Percentiles rank a stretch among this genome's conserved stretches.
phyloP scores from a whole-genome alignment of 495 filamentous ascomycete genomes.

The Barbatosphaeria neglecta region DNA sequence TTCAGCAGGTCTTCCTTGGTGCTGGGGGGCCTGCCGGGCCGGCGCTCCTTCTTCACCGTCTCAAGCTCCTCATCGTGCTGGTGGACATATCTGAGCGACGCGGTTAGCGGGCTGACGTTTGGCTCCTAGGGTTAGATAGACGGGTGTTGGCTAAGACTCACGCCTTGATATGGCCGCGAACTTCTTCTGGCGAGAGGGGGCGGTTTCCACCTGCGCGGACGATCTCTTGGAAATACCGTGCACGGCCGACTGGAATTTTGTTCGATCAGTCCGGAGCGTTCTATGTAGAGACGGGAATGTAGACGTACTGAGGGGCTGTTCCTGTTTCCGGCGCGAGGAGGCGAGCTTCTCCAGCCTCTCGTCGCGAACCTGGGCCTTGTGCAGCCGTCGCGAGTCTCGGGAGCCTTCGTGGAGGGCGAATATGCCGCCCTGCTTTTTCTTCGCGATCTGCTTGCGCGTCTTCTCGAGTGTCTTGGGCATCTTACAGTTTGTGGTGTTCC shows the following conservation, averaged over 20 bases:
- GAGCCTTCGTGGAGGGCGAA: conserved; percentile 72
- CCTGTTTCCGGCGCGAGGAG: conserved; percentile 48
- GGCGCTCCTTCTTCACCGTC: conserved; percentile 58
- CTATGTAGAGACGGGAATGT: background rate
- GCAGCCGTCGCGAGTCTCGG: conserved; percentile 62
- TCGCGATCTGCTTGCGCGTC: conserved; percentile 72
- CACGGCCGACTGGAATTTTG: conserved; percentile 54
- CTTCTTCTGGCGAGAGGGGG: conserved; percentile 44
- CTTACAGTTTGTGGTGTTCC: too few species aligned
- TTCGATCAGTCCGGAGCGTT: background rate
- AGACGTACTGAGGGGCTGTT: conserved; percentile 53
- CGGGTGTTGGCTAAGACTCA: conserved; percentile 18
- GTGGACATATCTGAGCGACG: conserved; percentile 51
- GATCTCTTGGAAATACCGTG: conserved; percentile 57
- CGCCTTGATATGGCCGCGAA: conserved; percentile 52
- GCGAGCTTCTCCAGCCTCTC: conserved; percentile 61
- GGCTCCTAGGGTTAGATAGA: too few species aligned
- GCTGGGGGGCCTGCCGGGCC: conserved; percentile 71
- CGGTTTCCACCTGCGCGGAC: conserved; percentile 38
- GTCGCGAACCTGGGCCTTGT: conserved; percentile 60
- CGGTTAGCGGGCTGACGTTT: conserved; percentile 1
- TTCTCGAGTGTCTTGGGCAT: conserved; percentile 73
- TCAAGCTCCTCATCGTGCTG: conserved; percentile 67
- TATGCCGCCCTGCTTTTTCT: conserved; percentile 58
- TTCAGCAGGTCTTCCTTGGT: conserved; percentile 64